These are phyloP conservation scores for Penicillium canescens DNA, from an alignment of 495 filamentous ascomycete species.

Conservation along the genomic window DNA sequence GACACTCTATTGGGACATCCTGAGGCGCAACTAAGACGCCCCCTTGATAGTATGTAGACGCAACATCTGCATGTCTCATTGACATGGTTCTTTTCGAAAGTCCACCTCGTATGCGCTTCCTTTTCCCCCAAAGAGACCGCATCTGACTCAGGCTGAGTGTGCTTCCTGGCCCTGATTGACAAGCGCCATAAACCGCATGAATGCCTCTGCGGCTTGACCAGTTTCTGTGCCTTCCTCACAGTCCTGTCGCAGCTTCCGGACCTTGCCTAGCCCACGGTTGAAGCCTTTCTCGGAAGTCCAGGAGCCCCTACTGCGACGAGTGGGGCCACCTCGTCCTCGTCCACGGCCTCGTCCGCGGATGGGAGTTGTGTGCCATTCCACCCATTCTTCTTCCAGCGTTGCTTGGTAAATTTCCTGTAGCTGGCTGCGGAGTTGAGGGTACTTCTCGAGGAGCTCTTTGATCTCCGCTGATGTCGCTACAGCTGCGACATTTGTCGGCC, in stretches of 20 bases:
- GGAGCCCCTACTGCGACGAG: constrained; percentile 37
- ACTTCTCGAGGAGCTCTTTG: constrained; percentile 48
- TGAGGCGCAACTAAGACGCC: background rate
- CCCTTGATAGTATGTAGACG: background rate
- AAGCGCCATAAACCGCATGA: constrained; percentile 42
- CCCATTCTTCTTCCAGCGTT: constrained; percentile 50
- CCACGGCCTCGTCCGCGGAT: constrained; percentile 30
- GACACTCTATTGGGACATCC: constrained; percentile 2
- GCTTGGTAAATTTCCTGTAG: constrained; percentile 53
- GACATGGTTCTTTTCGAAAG: background rate
- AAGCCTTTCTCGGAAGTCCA: constrained; percentile 51
- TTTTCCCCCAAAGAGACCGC: background rate
- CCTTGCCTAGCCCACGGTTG: constrained; percentile 42
- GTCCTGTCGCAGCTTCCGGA: constrained; percentile 38
- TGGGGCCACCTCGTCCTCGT: constrained; percentile 41
- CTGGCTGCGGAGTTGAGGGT: constrained; percentile 50
- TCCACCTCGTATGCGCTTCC: background rate
- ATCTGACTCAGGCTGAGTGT: constrained; percentile 1
- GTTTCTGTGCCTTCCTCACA: constrained; percentile 41
- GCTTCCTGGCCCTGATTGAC: constrained; percentile 26
- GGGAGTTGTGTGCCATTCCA: constrained; percentile 27
- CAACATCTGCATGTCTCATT: constrained; percentile 6
- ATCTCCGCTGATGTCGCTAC: constrained; percentile 44
- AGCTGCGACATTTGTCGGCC: constrained; percentile 5
- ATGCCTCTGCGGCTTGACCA: constrained; percentile 36